Percentiles rank a stretch among this genome's conserved stretches.
Evolutionary conservation across 352 stramenopile genomes (phyloP).

Genomic region (Pythium angustatum): DNA sequence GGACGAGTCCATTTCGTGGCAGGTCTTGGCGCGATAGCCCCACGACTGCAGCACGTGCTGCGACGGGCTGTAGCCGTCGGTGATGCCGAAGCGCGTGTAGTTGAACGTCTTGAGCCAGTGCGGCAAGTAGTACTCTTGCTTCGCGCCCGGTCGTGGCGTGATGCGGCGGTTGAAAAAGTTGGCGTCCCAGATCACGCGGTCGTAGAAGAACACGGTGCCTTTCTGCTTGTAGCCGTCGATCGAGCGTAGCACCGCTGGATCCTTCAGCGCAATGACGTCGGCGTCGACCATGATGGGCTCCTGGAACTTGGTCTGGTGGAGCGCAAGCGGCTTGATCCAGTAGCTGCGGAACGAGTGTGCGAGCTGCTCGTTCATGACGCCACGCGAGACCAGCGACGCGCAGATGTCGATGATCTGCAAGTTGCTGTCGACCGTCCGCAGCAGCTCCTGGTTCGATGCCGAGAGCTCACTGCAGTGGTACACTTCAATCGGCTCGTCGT

Average conservation of each 20-base stretch:
- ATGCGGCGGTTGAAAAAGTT: constrained; percentile 44
- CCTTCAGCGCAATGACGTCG: constrained; percentile 50
- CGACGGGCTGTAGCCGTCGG: constrained; percentile 27
- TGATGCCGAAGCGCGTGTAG: constrained; percentile 49
- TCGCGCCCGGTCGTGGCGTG: constrained; percentile 22
- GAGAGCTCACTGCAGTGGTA: constrained; percentile 37
- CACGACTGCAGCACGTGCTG: constrained; percentile 45
- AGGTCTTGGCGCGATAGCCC: constrained; percentile 44
- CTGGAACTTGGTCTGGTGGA: constrained; percentile 35
- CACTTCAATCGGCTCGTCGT: constrained; percentile 33
- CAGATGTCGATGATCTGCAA: constrained; percentile 40
- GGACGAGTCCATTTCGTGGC: constrained; percentile 68
- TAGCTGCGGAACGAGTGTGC: constrained; percentile 32
- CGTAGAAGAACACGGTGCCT: constrained; percentile 67
- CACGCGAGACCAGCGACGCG: constrained; percentile 20
- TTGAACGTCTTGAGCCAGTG: constrained; percentile 53
- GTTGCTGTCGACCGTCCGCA: constrained; percentile 25
- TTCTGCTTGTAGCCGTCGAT: constrained; percentile 42
- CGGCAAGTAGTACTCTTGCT: constrained; percentile 44
- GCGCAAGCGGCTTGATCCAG: constrained; percentile 39
- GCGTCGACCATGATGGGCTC: constrained; percentile 46
- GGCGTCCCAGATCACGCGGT: constrained; percentile 54
- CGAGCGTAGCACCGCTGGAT: constrained; percentile 40
- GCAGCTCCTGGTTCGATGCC: constrained; percentile 12
- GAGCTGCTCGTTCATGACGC: constrained; percentile 24